These are phyloP conservation scores for Dalbergia cochinchinensis DNA, from an alignment of 306 rosid genomes.

Conservation along the genomic window DNA sequence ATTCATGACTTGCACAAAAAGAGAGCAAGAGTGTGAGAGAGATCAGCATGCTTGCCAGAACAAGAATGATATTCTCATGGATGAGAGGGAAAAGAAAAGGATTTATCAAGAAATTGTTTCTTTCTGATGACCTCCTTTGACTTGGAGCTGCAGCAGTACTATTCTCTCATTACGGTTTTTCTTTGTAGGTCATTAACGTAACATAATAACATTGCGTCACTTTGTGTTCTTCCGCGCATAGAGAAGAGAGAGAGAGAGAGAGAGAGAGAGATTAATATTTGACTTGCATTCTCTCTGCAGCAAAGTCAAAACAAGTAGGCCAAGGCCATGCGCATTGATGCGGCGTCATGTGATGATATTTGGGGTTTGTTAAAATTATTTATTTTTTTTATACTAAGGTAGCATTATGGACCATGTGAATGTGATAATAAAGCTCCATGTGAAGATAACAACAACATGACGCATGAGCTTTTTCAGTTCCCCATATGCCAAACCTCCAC, in stretches of 20 bases:
- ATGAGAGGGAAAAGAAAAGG: too few species aligned
- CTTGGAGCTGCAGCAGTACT: neutral
- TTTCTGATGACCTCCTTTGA: slow-evolving; percentile 46
- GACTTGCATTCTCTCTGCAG: neutral
- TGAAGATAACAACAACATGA: slow-evolving; percentile 8
- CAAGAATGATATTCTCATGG: neutral
- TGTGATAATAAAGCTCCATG: neutral
- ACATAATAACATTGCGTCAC: neutral
- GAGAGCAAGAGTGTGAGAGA: slow-evolving; percentile 27
- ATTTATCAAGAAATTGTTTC: slow-evolving; percentile 28
- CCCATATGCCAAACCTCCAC: slow-evolving; percentile 38
- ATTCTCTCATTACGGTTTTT: neutral
- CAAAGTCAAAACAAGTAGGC: slow-evolving; percentile 20
- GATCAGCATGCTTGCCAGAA: slow-evolving; percentile 37
- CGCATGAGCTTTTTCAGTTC: neutral
- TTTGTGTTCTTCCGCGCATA: neutral
- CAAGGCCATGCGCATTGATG: slow-evolving; percentile 46
- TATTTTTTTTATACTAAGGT: neutral
- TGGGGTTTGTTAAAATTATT: neutral
- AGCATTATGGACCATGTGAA: slow-evolving; percentile 25
- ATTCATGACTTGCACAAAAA: slow-evolving; percentile 34
- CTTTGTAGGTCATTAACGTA: neutral
- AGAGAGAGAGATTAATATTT: neutral
- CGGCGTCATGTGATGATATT: too few species aligned
- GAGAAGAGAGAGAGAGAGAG: slow-evolving; percentile 20